A percentile compares a stretch with the other conserved stretches of the same genome.
phyloP scores from a whole-genome alignment of 208 protist species.

The Blastocrithidia nonstop region DNA sequence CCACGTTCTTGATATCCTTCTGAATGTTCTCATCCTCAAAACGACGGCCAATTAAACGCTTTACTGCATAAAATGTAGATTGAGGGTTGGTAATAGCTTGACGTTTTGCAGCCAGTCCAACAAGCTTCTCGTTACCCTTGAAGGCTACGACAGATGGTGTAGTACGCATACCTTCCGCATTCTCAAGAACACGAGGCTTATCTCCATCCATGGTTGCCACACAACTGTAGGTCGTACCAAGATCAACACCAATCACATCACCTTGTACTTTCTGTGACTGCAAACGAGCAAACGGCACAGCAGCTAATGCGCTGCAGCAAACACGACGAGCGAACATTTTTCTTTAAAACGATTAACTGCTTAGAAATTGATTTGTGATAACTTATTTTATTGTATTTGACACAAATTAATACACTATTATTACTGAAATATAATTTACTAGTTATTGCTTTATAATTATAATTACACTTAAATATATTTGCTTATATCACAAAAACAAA shows the following conservation, averaged over 20 bases:
- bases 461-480: background rate
- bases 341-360: background rate
- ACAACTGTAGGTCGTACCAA: slow-evolving; percentile 70
- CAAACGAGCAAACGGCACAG: slow-evolving; percentile 12
- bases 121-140: slow-evolving; percentile 67
- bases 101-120: slow-evolving; percentile 58
- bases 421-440: background rate
- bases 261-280: slow-evolving; percentile 53
- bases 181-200: slow-evolving; percentile 83
- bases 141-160: slow-evolving; percentile 77
- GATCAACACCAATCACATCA: slow-evolving; percentile 71
- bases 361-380: too few relatives aligned
- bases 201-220: slow-evolving; percentile 74
- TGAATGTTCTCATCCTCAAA: slow-evolving; percentile 61
- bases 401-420: too few relatives aligned
- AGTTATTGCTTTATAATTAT: background rate
- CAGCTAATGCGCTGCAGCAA: slow-evolving; percentile 13
- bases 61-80: slow-evolving; percentile 80
- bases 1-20: slow-evolving; percentile 61
- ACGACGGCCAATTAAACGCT: slow-evolving; percentile 71
- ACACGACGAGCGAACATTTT: slow-evolving; percentile 45
- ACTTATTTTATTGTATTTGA: too few relatives aligned
- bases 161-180: slow-evolving; percentile 70
- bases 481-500: too few relatives aligned
- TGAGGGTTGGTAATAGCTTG: slow-evolving; percentile 60